phyloP scores from a whole-genome alignment of 257 asterid species.

The Scutellaria minor region DNA sequence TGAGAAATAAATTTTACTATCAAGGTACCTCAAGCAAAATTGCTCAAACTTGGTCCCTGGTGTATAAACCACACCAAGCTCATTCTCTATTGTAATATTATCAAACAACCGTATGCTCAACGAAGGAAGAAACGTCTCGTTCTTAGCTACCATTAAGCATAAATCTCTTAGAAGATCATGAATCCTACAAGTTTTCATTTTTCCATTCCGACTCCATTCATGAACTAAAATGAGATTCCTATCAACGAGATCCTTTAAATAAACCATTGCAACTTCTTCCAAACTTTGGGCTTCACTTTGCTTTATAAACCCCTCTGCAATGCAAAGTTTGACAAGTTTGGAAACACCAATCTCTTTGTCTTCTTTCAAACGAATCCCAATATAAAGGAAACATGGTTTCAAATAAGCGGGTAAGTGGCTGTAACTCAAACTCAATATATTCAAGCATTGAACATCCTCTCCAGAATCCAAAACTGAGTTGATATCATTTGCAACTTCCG shows the following conservation, averaged over 20 bases:
- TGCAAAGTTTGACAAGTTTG: neutral
- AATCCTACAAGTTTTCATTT: neutral
- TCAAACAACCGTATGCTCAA: too few relatives aligned
- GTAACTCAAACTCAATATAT: slow-evolving; percentile 4
- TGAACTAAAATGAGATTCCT: neutral
- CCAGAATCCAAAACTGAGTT: neutral
- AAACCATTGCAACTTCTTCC: slow-evolving; percentile 6
- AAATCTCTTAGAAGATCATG: slow-evolving; percentile 14
- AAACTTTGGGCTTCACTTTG: neutral
- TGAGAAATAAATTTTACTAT: neutral
- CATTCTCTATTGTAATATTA: too few relatives aligned
- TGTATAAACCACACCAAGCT: too few relatives aligned
- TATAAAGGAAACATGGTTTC: slow-evolving; percentile 14
- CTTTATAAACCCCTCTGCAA: slow-evolving; percentile 8
- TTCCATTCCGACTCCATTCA: neutral
- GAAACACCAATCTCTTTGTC: neutral
- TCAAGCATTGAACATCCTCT: slow-evolving; percentile 3
- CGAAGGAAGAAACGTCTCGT: too few relatives aligned
- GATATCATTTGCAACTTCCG: neutral
- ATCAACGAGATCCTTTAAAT: neutral
- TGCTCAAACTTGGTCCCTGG: too few relatives aligned
- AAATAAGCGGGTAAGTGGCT: neutral
- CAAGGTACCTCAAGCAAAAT: too few relatives aligned
- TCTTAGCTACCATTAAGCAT: too few relatives aligned
- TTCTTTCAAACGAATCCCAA: neutral